Evolutionary conservation across 2,329 filamentous ascomycete genomes (phyloP).

Genomic region (Thermochaetoides dissita): DNA sequence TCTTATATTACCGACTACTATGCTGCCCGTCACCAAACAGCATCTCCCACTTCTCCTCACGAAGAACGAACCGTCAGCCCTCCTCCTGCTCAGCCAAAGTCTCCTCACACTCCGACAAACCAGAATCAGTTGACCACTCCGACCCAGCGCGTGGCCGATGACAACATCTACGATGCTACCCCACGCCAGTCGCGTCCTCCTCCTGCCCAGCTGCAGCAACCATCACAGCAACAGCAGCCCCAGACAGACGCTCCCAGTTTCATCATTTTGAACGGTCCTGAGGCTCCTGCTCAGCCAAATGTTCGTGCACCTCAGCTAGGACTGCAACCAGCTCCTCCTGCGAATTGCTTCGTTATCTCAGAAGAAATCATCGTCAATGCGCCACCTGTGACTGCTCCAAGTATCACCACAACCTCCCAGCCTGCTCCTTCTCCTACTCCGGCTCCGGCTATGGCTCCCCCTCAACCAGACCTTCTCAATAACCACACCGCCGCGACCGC

Average conservation of each 20-base stretch:
- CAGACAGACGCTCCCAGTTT: background rate
- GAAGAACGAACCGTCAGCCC: conserved; percentile 12
- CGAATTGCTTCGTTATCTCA: conserved; percentile 3
- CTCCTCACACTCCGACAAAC: background rate
- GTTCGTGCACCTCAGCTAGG: background rate
- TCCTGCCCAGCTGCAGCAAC: conserved; percentile 5
- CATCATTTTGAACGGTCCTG: background rate
- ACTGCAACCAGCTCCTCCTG: background rate
- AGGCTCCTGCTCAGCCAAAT: conserved; percentile 2
- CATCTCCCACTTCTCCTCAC: background rate
- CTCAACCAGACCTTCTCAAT: too few species aligned
- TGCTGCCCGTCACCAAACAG: too few species aligned
- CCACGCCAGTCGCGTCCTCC: conserved; percentile 16
- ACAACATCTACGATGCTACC: conserved; percentile 23
- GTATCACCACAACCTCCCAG: background rate
- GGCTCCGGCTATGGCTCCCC: background rate
- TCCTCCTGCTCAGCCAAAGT: conserved; percentile 2
- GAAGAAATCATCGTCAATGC: conserved; percentile 6
- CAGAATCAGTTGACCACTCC: conserved; percentile 7
- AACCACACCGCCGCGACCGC: background rate
- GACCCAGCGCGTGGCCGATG: conserved; percentile 12
- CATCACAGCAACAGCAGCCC: background rate
- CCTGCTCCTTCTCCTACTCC: background rate
- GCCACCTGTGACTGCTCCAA: background rate
- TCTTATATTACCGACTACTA: too few species aligned